Evolutionary conservation across 192 early-diverging fungal species (phyloP), one percentile per base, ranked within the genome.

Genomic region (Backusella circina): DNA sequence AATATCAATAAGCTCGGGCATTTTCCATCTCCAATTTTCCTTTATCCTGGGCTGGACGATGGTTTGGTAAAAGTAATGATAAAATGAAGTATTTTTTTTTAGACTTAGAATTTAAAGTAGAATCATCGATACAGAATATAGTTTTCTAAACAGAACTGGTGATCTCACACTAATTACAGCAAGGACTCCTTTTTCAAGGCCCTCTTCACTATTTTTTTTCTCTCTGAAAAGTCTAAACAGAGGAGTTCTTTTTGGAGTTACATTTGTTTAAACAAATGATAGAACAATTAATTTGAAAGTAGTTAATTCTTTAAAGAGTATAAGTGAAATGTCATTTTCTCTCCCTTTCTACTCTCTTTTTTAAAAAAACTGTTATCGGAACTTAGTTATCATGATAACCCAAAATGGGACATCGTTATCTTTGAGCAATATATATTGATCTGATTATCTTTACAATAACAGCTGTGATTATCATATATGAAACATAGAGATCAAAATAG

Each of bases 401-500:
- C 26, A 61, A 61, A 28, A 61, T 28, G 9, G 21, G 23, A 61
- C 54, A 61, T 61, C 23, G 21, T 28, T 61, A 61, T 61, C 54
- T 61, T 61, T 61, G 54, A 61, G n/a, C 10, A 61, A 61, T 61
- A 61, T 61, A 61, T 28, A 61, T 28, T 61, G 54, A 61, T 61
- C 54, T 61, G 54, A 61, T 28, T 61, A 61, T 61, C 54, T 61
- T 61, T 61, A 61, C 13, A 61, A 61, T 61, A 61, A 26, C 5
- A 61, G 13, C 23, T 23, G 12, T 28, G 54, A 28, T 28, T 28
- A 28, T 61, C 54, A 9, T 47, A 9, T 47, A 21, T 47, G 44
- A 47, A 47, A 47, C 16, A n/a, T n/a, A n/a, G 2, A 10, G 13
- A 44, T 44, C 41, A 44, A 5, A 3, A 18, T 44, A n/a, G 18